Base-by-base conservation (phyloP, 345 rosid genomes). In the Eucalyptus shirleyi region DNA sequence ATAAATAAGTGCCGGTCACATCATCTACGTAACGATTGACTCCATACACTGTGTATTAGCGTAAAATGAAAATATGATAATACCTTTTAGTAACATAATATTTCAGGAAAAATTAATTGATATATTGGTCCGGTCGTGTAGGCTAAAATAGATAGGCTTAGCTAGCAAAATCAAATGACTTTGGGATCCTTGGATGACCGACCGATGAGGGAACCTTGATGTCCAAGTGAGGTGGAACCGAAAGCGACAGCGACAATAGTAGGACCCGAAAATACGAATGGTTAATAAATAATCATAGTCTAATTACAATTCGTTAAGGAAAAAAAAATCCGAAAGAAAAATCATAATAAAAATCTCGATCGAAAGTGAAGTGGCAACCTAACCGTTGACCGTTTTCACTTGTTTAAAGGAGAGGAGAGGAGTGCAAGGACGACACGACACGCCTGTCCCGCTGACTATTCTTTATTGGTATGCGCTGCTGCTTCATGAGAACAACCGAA, bases 31-130 rank as follows among this genome's bases (percentile, higher is more conserved):
- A 21, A 77, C 2, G 47, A 77, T 37, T 6, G 47, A 77, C 47
- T 77, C 85, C 47, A 0, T 40, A 26, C 7, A 11, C 4, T 2
- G 5, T 21, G 1, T 10, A 12, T 40, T 12, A 4, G 30, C 85
- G 0, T 2, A 24, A 14, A 77, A 40, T 37, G 13, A 72, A 19
- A 23, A 10, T 10, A 72, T 72, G 8, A 10, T 37, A 37, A 72
- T 37, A 3, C 24, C 0, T 9, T 72, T 37, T 19, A 12, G 6
- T 3, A 9, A 34, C 21, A 53, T 72, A 69, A 10, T 4, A 8
- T 2, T 5, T 6, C 12, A 21, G 28, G 45, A 77, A 23, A 77
- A 12, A 40, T 21, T 21, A 12, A 21, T 40, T 21, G 2, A 77
- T 40, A 21, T 11, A 40, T 40, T 12, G 47, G 47, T 40, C 47